A percentile compares a stretch with the other conserved stretches of the same genome.
Conservation (phyloP, 2,329 filamentous ascomycete species). For the Colletotrichum phormii region DNA sequence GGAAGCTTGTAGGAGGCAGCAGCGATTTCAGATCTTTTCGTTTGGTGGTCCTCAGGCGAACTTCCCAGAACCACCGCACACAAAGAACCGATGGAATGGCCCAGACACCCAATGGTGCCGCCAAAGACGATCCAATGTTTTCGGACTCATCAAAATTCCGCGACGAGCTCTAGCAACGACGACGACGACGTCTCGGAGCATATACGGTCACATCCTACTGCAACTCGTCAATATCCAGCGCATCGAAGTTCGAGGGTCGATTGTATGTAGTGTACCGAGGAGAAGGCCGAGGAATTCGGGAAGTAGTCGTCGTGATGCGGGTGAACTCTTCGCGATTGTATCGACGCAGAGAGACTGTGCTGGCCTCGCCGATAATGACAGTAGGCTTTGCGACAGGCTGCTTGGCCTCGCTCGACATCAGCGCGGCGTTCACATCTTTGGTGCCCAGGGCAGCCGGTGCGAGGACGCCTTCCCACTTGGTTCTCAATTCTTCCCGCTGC, state of each 20-base stretch:
- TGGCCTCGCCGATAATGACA: slow-evolving; percentile 9
- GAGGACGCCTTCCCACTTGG: slow-evolving; percentile 16
- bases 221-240: slow-evolving; percentile 50
- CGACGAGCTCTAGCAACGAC: slow-evolving; percentile 16
- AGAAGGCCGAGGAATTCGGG: slow-evolving; percentile 40
- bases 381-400: slow-evolving; percentile 6
- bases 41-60: background rate
- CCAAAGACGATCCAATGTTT: background rate
- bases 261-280: slow-evolving; percentile 42
- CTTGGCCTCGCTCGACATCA: slow-evolving; percentile 43
- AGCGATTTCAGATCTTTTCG: background rate
- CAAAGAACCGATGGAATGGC: background rate
- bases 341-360: slow-evolving; percentile 3
- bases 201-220: slow-evolving; percentile 41
- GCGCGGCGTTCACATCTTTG: background rate
- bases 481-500: slow-evolving; percentile 13
- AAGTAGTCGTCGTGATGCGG: slow-evolving; percentile 17
- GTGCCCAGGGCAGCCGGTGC: background rate
- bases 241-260: slow-evolving; percentile 40
- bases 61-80: background rate
- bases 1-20: background rate
- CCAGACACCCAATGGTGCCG: background rate
- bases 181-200: background rate
- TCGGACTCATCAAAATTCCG: background rate
- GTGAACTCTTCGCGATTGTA: slow-evolving; percentile 4